Evolutionary conservation across 148 eudicot species (phyloP).

Genomic region (Polygonum aviculare): DNA sequence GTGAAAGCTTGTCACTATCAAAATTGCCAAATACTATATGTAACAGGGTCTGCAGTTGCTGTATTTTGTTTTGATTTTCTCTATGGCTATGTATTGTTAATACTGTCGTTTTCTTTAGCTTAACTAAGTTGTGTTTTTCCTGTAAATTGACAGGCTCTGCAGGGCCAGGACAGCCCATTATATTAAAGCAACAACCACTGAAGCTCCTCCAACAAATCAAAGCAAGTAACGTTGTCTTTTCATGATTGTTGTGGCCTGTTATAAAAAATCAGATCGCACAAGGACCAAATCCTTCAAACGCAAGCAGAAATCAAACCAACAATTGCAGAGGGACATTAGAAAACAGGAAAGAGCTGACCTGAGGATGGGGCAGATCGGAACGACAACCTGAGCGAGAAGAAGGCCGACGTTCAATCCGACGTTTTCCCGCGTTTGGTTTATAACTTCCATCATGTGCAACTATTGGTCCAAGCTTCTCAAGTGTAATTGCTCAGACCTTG

Average conservation of each 20-base stretch:
- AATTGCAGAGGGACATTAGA: too few relatives aligned
- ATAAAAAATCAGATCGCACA: too few relatives aligned
- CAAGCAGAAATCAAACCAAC: too few relatives aligned
- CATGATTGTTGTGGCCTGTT: background rate
- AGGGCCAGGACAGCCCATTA: constrained; percentile 36
- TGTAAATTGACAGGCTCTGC: constrained; percentile 28
- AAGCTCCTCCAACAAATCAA: constrained; percentile 44
- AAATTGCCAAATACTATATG: too few relatives aligned
- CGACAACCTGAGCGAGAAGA: too few relatives aligned
- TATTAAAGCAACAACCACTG: constrained; percentile 76
- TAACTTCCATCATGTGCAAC: constrained; percentile 8
- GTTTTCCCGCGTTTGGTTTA: too few relatives aligned
- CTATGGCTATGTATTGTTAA: background rate
- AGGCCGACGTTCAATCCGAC: background rate
- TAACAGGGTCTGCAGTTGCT: too few relatives aligned
- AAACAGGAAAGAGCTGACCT: too few relatives aligned
- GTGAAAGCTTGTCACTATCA: too few relatives aligned
- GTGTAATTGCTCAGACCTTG: constrained; percentile 85
- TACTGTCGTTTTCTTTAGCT: background rate
- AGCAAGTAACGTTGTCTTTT: constrained; percentile 31
- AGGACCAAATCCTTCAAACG: too few relatives aligned
- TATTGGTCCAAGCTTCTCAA: constrained; percentile 95
- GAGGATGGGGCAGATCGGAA: too few relatives aligned
- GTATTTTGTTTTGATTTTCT: too few relatives aligned
- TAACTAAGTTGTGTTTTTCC: background rate